Conservation (phyloP, 345 rosid species). For the Microthlaspi erraticum region DNA sequence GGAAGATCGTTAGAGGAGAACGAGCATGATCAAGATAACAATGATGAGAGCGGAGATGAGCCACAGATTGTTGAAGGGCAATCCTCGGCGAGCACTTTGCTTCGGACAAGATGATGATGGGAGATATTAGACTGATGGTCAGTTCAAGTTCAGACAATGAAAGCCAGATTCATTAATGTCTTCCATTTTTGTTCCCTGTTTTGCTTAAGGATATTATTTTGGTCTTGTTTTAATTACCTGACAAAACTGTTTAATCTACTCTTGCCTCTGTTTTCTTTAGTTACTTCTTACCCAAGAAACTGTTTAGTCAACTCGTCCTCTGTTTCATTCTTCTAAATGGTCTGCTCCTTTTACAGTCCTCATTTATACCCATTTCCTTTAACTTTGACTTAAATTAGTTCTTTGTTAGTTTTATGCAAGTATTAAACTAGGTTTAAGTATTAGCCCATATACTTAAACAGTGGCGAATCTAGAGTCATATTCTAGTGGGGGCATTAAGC, state of each 20-base stretch:
- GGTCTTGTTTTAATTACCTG: slow-evolving; percentile 12
- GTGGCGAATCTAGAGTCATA: too few relatives aligned
- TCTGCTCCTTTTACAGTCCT: not conserved
- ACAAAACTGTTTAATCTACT: slow-evolving; percentile 5
- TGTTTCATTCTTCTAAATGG: slow-evolving; percentile 3
- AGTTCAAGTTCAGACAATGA: slow-evolving; percentile 9
- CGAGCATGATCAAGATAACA: slow-evolving; percentile 39
- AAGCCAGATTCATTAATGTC: not conserved
- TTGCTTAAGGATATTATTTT: not conserved
- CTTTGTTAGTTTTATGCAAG: not conserved
- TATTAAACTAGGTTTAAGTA: too few relatives aligned
- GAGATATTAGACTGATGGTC: not conserved
- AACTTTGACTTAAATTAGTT: not conserved
- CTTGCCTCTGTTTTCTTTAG: slow-evolving; percentile 3
- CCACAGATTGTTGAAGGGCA: slow-evolving; percentile 30
- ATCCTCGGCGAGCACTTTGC: slow-evolving; percentile 32
- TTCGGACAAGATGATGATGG: slow-evolving; percentile 11
- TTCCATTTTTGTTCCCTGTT: not conserved
- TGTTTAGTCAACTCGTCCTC: not conserved
- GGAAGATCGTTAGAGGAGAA: slow-evolving; percentile 78
- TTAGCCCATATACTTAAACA: too few relatives aligned
- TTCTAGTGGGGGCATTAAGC: too few relatives aligned
- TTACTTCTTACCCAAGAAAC: not conserved
- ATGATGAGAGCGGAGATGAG: slow-evolving; percentile 22
- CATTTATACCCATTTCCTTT: slow-evolving; percentile 1